Evolutionary conservation across 1,284 basidiomycete species (phyloP), one percentile per base, ranked within the genome.

Genomic region (Apiotrichum akiyoshidainum): DNA sequence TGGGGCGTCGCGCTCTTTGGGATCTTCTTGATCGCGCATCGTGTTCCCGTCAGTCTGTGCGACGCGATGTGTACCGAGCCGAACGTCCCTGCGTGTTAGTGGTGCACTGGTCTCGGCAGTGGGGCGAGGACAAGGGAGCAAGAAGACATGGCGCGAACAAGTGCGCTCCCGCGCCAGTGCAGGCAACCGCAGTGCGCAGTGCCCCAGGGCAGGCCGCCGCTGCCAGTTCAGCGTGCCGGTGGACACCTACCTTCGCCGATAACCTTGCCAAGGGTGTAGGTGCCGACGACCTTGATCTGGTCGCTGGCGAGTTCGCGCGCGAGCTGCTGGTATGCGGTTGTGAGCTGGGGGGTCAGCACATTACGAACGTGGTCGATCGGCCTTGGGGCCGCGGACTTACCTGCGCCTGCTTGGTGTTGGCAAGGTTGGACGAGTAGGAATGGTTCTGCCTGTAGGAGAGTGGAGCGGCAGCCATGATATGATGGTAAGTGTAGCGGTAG

Each of bases 21-120:
- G 63, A 99, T 92, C 78, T 98, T 94, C 80, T 99, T 99, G 80
- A 99, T 89, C 53, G 95, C 95, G 63, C 97, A 92, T 57, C 90
- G 85, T 49, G 86, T 87, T 4, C 87, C 88, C 2, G 92, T 92
- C 51, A 95, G 82, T 60, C 93, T 88, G 76, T 97, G 93, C 1
- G 89, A 92, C 49, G 91, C 93, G 72, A 97, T 82, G 54, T 93
- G 86, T 26, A 96, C 93, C 73, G 92, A 94, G 53, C 93, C 93
- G 76, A 92, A 94, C 47, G 92, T 87, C 61, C 91, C 91, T 92
- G 69, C 33, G 17, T n/a, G 33, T 58, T 33, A 53, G 37, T 48
- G 19, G 40, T n/a, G 42, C n/a, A 8, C 8, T 10, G 16, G 17
- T 10, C 10, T 19, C n/a, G 9, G n/a, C n/a, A 10, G 42, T 5